Conservation (phyloP, 2,329 filamentous ascomycete species). For the Chalara sp. region DNA sequence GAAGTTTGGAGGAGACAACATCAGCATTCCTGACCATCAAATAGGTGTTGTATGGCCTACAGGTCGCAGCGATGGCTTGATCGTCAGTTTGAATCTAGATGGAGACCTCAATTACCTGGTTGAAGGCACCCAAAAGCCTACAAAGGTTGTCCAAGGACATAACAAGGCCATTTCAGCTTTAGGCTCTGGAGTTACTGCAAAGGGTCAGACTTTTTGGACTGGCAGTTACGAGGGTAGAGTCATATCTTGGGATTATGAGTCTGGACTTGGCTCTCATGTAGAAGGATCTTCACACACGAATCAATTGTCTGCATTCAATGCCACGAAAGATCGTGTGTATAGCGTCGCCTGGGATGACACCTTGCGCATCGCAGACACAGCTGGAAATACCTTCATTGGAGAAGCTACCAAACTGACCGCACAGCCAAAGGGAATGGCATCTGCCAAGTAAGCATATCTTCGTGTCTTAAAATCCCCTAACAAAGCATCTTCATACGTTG, state of each 20-base stretch:
- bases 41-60: constrained; percentile 89
- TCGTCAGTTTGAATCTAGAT: constrained; percentile 83
- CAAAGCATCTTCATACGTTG: too few relatives aligned
- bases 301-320: constrained; percentile 72
- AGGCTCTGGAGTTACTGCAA: constrained; percentile 41
- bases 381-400: constrained; percentile 69
- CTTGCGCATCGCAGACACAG: constrained; percentile 69
- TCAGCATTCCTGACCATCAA: constrained; percentile 78
- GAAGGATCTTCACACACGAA: constrained; percentile 81
- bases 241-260: constrained; percentile 72
- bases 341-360: constrained; percentile 94
- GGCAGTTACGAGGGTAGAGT: constrained; percentile 90
- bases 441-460: constrained; percentile 31
- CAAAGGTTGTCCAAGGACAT: constrained; percentile 74
- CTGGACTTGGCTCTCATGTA: constrained; percentile 61
- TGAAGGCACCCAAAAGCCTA: constrained; percentile 62
- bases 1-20: constrained; percentile 69
- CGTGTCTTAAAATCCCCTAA: too few relatives aligned
- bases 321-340: constrained; percentile 59
- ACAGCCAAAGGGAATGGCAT: constrained; percentile 72
- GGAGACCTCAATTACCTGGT: constrained; percentile 87
- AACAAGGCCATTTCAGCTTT: constrained; percentile 86
- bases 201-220: constrained; percentile 64
- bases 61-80: constrained; percentile 73
- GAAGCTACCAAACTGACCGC: constrained; percentile 59